Percentiles rank a stretch among this genome's conserved stretches.
phyloP scores from a whole-genome alignment of 1,139 yeast genomes.

The Hemisphaericaspora lyxosophila region DNA sequence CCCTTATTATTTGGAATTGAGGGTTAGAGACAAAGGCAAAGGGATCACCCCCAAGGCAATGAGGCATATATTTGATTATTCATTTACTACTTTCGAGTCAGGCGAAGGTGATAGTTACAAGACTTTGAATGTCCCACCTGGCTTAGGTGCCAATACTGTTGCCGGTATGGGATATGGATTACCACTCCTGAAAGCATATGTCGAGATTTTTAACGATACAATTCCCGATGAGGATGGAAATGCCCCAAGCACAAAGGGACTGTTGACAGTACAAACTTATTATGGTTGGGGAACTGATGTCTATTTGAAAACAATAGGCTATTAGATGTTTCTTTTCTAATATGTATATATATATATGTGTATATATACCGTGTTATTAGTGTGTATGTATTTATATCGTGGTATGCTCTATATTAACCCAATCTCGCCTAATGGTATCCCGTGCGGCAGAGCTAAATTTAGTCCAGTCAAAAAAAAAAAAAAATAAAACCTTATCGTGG shows the following conservation, averaged over 20 bases:
- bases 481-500: too few relatives aligned
- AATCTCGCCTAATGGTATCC: too few relatives aligned
- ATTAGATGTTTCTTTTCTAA: conserved; percentile 7
- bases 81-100: conserved; percentile 74
- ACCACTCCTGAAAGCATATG: conserved; percentile 68
- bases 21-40: conserved; percentile 84
- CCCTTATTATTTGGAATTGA: conserved; percentile 50
- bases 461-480: too few relatives aligned
- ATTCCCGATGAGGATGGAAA: conserved; percentile 18
- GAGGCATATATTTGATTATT: conserved; percentile 74
- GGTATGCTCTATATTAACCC: too few relatives aligned
- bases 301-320: conserved; percentile 30
- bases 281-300: conserved; percentile 77
- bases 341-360: too few relatives aligned
- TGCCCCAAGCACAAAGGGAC: conserved; percentile 48
- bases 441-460: too few relatives aligned
- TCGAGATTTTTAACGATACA: conserved; percentile 46
- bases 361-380: too few relatives aligned
- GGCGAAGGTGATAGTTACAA: conserved; percentile 58
- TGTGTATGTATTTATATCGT: background rate
- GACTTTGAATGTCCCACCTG: conserved; percentile 70
- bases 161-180: conserved; percentile 98
- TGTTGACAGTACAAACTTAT: conserved; percentile 73
- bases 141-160: conserved; percentile 65
- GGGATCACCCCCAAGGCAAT: conserved; percentile 74